Base-by-base conservation (phyloP, 2,329 filamentous ascomycete genomes). In the Sporothrix pallida region DNA sequence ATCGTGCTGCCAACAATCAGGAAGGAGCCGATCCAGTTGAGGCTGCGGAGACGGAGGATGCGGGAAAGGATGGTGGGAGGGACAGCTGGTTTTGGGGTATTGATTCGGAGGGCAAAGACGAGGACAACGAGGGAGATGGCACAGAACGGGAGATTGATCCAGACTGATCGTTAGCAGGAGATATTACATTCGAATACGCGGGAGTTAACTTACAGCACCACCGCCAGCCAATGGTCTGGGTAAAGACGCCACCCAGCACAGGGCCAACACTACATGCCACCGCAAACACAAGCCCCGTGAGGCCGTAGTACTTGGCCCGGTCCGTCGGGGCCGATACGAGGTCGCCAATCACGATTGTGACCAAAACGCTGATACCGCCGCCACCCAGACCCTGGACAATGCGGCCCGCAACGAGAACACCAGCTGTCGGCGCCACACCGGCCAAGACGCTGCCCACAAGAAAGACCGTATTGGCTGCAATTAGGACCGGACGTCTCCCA, bases 301-400 rank as follows among this genome's bases (percentile, higher is more conserved):
- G 31, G 12, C 58, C 58, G 26, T 62, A 62, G 26, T 62, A 62
- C 26, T 62, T 62, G 26, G 58, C 58, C 58, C 58, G 58, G 58
- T 62, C 58, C 3, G 58, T 62, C 6, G 58, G 58, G 6, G 10
- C 6, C 12, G 58, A 42, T 31, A 62, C 58, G 26, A 62, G 13
- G 7, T 62, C 58, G 7, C 58, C 58, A 62, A 62, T 62, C 26
- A 62, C 58, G 37, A 62, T 62, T 2, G 58, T 62, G 13, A 62
- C 58, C 58, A 62, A 17, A 31, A 62, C 58, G 7, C 31, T 13
- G 26, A 62, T 62, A 1, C 58, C 58, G 2, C 58, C 58, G 15
- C 58, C 58, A 13, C 58, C 58, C 58, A 62, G 26, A 9, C 58
- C 58, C 15, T 62, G 58, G 5, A 62, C 58, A 10, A 62, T 62